Conservation (phyloP, 2,329 filamentous ascomycete species). For the Fusarium sp. region DNA sequence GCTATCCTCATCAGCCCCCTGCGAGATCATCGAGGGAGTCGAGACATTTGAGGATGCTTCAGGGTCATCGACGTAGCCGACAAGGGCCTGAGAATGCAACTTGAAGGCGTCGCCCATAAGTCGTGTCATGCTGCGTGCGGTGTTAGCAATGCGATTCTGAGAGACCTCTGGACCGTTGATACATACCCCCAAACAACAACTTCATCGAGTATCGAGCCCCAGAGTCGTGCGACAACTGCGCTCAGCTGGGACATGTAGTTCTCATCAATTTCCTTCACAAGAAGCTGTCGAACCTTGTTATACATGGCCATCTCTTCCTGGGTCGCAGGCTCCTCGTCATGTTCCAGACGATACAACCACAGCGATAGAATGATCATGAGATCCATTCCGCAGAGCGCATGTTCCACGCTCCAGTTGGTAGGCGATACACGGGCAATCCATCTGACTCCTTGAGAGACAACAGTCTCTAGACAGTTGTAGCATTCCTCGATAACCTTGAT, state of each 20-base stretch:
- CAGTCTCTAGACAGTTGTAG: slow-evolving; percentile 97
- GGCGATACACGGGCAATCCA: slow-evolving; percentile 98
- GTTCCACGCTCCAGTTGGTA: slow-evolving; percentile 99
- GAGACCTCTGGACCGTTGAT: background rate
- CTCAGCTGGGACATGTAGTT: slow-evolving; percentile 85
- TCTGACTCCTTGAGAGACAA: slow-evolving; percentile 91
- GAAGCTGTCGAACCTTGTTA: slow-evolving; percentile 89
- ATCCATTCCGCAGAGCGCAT: slow-evolving; percentile 95
- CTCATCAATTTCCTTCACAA: slow-evolving; percentile 90
- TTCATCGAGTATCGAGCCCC: slow-evolving; percentile 98
- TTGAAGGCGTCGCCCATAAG: slow-evolving; percentile 99
- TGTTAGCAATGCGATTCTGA: slow-evolving; percentile 35
- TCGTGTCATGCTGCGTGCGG: slow-evolving; percentile 78
- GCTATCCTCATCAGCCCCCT: slow-evolving; percentile 77
- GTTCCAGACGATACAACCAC: slow-evolving; percentile 99
- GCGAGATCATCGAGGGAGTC: slow-evolving; percentile 78
- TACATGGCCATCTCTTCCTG: slow-evolving; percentile 91
- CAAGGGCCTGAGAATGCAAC: slow-evolving; percentile 91
- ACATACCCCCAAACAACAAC: slow-evolving; percentile 99
- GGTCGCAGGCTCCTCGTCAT: slow-evolving; percentile 91
- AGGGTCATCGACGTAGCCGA: slow-evolving; percentile 91
- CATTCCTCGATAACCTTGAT: slow-evolving; percentile 98
- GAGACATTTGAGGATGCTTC: slow-evolving; percentile 76
- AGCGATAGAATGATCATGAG: slow-evolving; percentile 97
- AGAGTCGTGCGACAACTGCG: slow-evolving; percentile 93